Conservation (phyloP, 768 basidiomycete species). For the Naganishia friedmannii region DNA sequence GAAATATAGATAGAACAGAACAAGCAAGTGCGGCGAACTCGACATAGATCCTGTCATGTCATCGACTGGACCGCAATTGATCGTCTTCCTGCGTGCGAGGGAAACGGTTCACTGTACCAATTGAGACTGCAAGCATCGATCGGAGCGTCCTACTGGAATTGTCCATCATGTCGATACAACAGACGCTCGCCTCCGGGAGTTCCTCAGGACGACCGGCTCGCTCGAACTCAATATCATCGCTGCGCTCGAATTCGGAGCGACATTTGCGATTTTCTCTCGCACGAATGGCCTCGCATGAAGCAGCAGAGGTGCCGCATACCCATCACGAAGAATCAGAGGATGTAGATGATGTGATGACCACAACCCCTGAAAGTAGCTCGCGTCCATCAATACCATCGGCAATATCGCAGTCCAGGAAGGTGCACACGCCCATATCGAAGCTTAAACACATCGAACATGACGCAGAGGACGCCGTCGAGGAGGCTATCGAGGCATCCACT, state of each 20-base stretch:
- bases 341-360: not conserved
- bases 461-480: constrained; percentile 12
- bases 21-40: too few relatives aligned
- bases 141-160: too few relatives aligned
- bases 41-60: too few relatives aligned
- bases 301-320: constrained; percentile 13
- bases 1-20: not conserved
- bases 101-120: too few relatives aligned
- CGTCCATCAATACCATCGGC: not conserved
- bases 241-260: constrained; percentile 16
- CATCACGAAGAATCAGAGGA: constrained; percentile 22
- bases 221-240: constrained; percentile 14
- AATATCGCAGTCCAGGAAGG: not conserved
- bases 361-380: too few relatives aligned
- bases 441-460: not conserved
- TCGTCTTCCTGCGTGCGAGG: too few relatives aligned
- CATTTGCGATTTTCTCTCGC: constrained; percentile 17
- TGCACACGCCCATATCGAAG: not conserved
- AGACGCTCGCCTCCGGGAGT: not conserved
- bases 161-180: constrained; percentile 1
- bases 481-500: constrained; percentile 3
- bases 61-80: too few relatives aligned
- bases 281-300: constrained; percentile 20
- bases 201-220: not conserved
- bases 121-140: not conserved